Base-by-base conservation (phyloP, 331 rosid species). In the Pyracantha coccinea region DNA sequence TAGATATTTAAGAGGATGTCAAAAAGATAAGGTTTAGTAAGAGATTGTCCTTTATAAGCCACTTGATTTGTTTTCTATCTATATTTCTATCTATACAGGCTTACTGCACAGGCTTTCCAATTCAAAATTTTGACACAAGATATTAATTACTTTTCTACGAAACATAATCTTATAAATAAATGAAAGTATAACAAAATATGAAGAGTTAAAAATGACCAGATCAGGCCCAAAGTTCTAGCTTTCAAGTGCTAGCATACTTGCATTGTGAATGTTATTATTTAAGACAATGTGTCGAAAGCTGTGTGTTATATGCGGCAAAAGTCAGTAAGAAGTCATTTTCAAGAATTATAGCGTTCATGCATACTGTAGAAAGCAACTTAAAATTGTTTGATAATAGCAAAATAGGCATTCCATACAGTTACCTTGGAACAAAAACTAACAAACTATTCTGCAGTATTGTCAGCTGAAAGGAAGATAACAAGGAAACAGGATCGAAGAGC, bases 341-440 rank as follows among this genome's bases (percentile, higher is more conserved):
- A 84, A 68, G 84, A 89, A 80, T 59, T 85, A 81, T 83, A 89
- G 84, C 85, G 79, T 85, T 84, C 85, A 89, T 84, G 82, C 87
- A 90, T 90, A 87, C 75, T 64, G 67, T 32, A 79, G 73, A 84
- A 78, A 74, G 74, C 61, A 81, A 85, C 72, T 77, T 81, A 58
- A 80, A 87, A 86, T 92, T 91, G 85, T 86, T 88, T 94, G 88
- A 78, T 23, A 79, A 69, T 79, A 75, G 60, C 70, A 72, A 77
- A 73, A 68, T 71, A 78, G 86, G 80, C 77, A 83, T 61, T 57
- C 84, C 77, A 82, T 87, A 84, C 73, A 78, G 80, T 94, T 91
- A 90, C 90, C 98, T 88, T 90, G 68, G 81, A 74, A 87, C 85
- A 78, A 88, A 85, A 86, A 82, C 38, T 72, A 81, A 89, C 80